Evolutionary conservation across 257 asterid genomes (phyloP).

Genomic region (Solanum dulcamara): DNA sequence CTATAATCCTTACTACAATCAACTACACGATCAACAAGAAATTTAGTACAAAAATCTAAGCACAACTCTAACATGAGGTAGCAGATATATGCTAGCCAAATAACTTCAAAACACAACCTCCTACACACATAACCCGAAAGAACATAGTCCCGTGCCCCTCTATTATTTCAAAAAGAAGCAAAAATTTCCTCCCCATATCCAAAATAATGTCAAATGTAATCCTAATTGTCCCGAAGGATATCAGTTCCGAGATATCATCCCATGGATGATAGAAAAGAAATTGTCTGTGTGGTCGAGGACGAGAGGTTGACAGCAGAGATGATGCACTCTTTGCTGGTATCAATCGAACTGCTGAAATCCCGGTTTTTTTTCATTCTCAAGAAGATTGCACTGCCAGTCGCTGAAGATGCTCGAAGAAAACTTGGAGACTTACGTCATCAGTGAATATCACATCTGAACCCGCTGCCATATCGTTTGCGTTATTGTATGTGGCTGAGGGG

Average conservation of each 20-base stretch:
- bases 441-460: conserved; percentile 90
- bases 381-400: conserved; percentile 92
- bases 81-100: not conserved
- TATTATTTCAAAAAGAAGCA: not conserved
- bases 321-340: not conserved
- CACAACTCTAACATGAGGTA: not conserved
- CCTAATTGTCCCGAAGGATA: not conserved
- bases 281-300: not conserved
- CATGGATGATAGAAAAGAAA: not conserved
- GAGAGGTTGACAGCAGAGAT: not conserved
- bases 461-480: conserved; percentile 65
- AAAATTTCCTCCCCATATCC: not conserved
- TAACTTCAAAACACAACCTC: not conserved
- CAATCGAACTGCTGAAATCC: not conserved
- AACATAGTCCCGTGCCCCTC: not conserved
- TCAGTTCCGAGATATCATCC: not conserved
- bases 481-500: conserved; percentile 90
- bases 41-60: not conserved
- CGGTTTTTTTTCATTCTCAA: conserved; percentile 10
- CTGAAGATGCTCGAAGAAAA: conserved; percentile 88
- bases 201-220: conserved; percentile 2
- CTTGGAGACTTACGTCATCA: conserved; percentile 87
- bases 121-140: not conserved
- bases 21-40: not conserved
- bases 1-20: not conserved